Evolutionary conservation across 768 basidiomycete genomes (phyloP), one percentile per base, ranked within the genome.

Genomic region (Lactifluus echinatus): DNA sequence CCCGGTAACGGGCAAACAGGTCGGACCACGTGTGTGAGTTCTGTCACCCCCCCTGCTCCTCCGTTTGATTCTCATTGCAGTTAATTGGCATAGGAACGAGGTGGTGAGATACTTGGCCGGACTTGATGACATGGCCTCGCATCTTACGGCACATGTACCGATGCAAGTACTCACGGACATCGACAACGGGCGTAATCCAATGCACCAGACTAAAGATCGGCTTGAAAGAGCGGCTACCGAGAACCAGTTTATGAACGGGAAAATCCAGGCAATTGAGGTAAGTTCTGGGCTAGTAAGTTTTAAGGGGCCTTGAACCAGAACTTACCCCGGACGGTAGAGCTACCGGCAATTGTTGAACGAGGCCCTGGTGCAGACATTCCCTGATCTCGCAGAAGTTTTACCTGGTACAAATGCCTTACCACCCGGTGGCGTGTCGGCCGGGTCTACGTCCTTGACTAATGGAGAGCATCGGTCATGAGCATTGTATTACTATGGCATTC

Each of bases 231-330:
- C 88, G 0, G 88, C 90, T 29, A 87, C 87, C 2, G 91, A 93
- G 72, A 93, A 93, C 66, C 90, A 91, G 66, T 92, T 90, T 62
- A 89, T 90, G 85, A 89, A 92, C 65, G 89, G 87, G 28, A 91
- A 92, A 67, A 87, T 93, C 37, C 76, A 79, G 44, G 90, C 89
- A 1, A 79, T 93, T 26, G 79, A 82, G 53, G 88, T 89, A 61
- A 64, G 80, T 64, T 17, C 29, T 42, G 31, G 17, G 26, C n/a
- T 43, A 26, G 28, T 14, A 4, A 40, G 17, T 21, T 37, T 28
- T 55, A 23, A 6, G 19, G 24, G 3, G 10, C 29, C 28, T 33
- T 59, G 26, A n/a, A 53, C 31, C 26, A 36, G 23, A 17, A n/a
- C 12, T 12, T 21, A 61, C 59, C 28, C 37, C 24, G 26, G 40